These are phyloP conservation scores for Agrostemma githago DNA, from an alignment of 148 eudicot species.

Conservation along the genomic window DNA sequence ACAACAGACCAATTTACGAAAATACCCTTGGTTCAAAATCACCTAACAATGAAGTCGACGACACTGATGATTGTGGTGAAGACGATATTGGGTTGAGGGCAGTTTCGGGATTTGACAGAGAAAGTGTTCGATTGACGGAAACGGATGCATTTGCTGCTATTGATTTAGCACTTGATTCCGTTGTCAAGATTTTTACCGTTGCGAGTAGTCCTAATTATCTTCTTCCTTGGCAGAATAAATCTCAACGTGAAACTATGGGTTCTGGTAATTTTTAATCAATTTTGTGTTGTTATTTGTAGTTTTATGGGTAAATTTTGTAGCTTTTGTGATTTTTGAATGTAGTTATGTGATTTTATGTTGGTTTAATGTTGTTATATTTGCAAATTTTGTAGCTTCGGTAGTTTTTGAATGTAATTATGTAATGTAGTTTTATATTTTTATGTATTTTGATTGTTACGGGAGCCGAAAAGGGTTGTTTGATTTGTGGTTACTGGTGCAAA, in stretches of 20 bases:
- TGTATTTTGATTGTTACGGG: no score
- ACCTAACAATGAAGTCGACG: background rate
- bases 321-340: background rate
- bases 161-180: constrained; percentile 85
- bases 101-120: background rate
- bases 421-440: no score
- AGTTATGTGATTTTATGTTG: background rate
- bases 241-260: constrained; percentile 88
- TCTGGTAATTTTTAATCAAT: constrained; percentile 40
- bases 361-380: background rate
- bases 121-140: background rate
- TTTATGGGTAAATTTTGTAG: no score
- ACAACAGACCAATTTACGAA: background rate
- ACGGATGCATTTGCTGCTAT: constrained; percentile 53
- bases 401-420: no score
- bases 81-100: constrained; percentile 5
- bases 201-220: constrained; percentile 77
- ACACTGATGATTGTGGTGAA: background rate
- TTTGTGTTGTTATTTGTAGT: no score
- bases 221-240: constrained; percentile 94
- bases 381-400: background rate
- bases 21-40: constrained; percentile 9
- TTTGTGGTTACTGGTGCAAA: no score
- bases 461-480: no score
- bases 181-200: constrained; percentile 85